These are phyloP conservation scores for Lumnitzera racemosa DNA, from an alignment of 345 rosid genomes.

Conservation along the genomic window DNA sequence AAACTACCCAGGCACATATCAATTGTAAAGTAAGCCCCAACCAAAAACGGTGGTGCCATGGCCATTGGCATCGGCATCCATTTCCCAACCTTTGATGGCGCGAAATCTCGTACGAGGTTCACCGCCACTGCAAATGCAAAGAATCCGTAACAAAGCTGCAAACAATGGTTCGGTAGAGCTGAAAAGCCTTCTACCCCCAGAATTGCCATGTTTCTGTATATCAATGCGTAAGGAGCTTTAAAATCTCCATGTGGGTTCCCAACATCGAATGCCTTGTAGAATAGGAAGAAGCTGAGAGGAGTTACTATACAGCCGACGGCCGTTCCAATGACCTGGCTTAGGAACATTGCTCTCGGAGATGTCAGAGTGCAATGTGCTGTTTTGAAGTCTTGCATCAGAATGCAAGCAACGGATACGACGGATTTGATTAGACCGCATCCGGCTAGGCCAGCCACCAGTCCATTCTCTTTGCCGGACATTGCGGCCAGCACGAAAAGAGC, in stretches of 20 bases:
- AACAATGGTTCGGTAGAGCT: slow-evolving; percentile 51
- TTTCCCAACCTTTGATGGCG: slow-evolving; percentile 52
- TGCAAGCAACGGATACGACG: slow-evolving; percentile 79
- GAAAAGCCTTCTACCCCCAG: slow-evolving; percentile 57
- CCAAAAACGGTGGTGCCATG: slow-evolving; percentile 75
- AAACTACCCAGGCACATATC: slow-evolving; percentile 84
- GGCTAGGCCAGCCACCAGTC: slow-evolving; percentile 75
- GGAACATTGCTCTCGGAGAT: slow-evolving; percentile 86
- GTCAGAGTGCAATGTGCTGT: slow-evolving; percentile 77
- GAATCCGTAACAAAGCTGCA: slow-evolving; percentile 62
- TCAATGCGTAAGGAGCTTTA: slow-evolving; percentile 85
- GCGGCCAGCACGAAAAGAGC: slow-evolving; percentile 82
- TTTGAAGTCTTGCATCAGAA: slow-evolving; percentile 91
- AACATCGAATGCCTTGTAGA: slow-evolving; percentile 79
- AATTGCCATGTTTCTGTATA: slow-evolving; percentile 81
- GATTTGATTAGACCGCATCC: slow-evolving; percentile 94
- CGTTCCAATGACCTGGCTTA: slow-evolving; percentile 76
- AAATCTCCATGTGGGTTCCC: slow-evolving; percentile 89
- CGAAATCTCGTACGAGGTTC: slow-evolving; percentile 55
- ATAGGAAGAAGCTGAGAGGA: slow-evolving; percentile 83
- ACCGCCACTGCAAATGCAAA: slow-evolving; percentile 63
- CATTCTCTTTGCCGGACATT: slow-evolving; percentile 61
- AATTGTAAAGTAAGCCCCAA: slow-evolving; percentile 87
- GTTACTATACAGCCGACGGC: slow-evolving; percentile 60
- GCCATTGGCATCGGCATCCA: slow-evolving; percentile 93